A percentile compares a stretch with the other conserved stretches of the same genome.
Evolutionary conservation across 257 asterid genomes (phyloP).

Genomic region (Rhazya stricta): DNA sequence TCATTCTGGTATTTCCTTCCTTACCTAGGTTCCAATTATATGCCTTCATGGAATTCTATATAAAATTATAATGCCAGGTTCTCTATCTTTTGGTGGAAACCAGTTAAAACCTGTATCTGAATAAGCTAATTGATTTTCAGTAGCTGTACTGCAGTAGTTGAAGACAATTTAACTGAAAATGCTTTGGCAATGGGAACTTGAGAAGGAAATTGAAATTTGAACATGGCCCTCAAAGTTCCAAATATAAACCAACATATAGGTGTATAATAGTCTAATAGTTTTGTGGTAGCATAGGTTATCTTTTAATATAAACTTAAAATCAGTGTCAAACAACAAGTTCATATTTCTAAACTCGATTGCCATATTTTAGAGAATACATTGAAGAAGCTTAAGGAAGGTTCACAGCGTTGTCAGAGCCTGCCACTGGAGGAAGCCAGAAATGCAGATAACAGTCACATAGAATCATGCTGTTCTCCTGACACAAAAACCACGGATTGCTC

Average conservation of each 20-base stretch:
- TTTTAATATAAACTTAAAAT: background rate
- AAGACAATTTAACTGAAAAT: no score
- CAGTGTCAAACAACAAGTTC: background rate
- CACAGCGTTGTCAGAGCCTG: constrained; percentile 35
- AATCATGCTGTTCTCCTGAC: constrained; percentile 28
- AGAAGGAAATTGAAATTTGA: background rate
- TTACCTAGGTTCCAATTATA: background rate
- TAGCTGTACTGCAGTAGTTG: background rate
- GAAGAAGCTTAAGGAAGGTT: constrained; percentile 71
- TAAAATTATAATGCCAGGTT: background rate
- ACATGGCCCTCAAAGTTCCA: background rate
- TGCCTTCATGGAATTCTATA: background rate
- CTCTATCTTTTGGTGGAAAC: background rate
- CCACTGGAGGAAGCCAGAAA: constrained; percentile 23
- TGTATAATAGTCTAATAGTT: background rate
- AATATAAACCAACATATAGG: background rate
- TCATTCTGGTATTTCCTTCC: background rate
- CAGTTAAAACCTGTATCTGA: no score
- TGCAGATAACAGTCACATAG: constrained; percentile 20
- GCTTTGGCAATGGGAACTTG: background rate
- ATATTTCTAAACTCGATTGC: background rate
- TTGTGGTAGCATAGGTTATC: background rate
- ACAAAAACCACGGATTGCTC: constrained; percentile 28
- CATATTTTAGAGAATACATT: constrained; percentile 59
- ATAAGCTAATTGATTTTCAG: background rate